Evolutionary conservation across 331 rosid species (phyloP), one percentile per base, ranked within the genome.

Genomic region (Quercus phellos): DNA sequence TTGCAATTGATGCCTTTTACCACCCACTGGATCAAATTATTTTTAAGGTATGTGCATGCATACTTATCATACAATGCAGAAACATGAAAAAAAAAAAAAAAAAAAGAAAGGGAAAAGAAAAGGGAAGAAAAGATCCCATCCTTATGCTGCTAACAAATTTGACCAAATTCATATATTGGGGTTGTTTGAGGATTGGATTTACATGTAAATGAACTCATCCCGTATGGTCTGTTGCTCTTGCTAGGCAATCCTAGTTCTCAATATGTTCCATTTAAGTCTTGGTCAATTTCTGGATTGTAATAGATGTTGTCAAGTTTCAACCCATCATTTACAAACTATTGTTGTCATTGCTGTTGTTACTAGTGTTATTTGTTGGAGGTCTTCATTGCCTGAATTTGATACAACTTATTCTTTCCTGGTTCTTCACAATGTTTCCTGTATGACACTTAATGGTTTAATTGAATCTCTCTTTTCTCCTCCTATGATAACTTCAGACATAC

Each of bases 1-100:
- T 21, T n/a, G 56, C 42, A 59, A 38, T 55, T 75, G 56, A 32
- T 78, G 73, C 50, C 67, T 70, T 81, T 55, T 55, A 19, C 50
- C 53, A 51, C 69, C 19, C 61, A 10, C 42, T 46, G 26, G 60
- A 46, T 32, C 54, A 34, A 13, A 34, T 55, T 42, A 10, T 42
- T 27, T 42, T 38, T 74, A 68, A 73, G 59, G 17, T 34, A 50
- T 60, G 22, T n/a, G 16, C 5, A 77, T 12, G 14, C 75, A 50
- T 34, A 64, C 10, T 75, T 27, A 51, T 61, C 58, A 27, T 51
- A 32, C 38, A 32, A 19, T 19, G 77, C 13, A 75, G 56, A 21
- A 51, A 9, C 21, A 66, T 9, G 29, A 34, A 24, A 38, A 70
- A 54, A 5, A 43, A 68, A 5, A 26, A n/a, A n/a, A n/a, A 12